A percentile compares a stretch with the other conserved stretches of the same genome.
Evolutionary conservation across 139 green algal species (phyloP).

Genomic region (Micromonas commoda): DNA sequence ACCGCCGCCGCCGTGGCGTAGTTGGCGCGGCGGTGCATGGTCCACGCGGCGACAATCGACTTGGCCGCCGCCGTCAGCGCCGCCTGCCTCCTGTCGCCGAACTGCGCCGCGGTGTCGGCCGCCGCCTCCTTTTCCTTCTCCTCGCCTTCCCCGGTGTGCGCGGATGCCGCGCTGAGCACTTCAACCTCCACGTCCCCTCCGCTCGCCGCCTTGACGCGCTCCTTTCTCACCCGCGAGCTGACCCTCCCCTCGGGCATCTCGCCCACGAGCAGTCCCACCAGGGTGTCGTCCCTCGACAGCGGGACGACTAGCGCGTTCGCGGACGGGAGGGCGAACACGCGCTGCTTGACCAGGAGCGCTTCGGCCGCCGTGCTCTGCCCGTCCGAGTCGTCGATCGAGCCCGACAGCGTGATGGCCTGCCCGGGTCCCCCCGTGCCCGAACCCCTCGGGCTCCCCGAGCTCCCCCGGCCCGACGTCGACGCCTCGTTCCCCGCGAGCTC

Average conservation of each 20-base stretch:
- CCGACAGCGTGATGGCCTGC: background rate
- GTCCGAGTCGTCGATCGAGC: too few relatives aligned
- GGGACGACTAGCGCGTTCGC: conserved; percentile 3
- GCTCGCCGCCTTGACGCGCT: background rate
- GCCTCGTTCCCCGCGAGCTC: background rate
- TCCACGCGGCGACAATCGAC: conserved; percentile 1
- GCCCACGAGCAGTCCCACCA: conserved; percentile 7
- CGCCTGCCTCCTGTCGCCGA: background rate
- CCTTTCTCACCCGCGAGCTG: background rate
- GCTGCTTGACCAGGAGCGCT: background rate
- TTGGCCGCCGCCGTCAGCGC: background rate
- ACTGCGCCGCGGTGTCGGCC: background rate
- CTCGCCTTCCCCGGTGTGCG: too few relatives aligned
- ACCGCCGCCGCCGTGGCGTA: background rate
- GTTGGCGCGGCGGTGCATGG: background rate
- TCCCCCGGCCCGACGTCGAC: background rate
- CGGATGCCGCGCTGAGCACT: background rate
- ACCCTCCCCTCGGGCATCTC: conserved; percentile 2
- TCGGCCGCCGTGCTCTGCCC: background rate
- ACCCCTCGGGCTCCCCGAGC: background rate
- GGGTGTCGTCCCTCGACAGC: background rate
- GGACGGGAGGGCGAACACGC: background rate
- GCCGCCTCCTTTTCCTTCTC: background rate
- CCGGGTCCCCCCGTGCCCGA: background rate
- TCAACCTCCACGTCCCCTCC: background rate